Evolutionary conservation across 345 rosid genomes (phyloP).

Genomic region (Brassica juncea): DNA sequence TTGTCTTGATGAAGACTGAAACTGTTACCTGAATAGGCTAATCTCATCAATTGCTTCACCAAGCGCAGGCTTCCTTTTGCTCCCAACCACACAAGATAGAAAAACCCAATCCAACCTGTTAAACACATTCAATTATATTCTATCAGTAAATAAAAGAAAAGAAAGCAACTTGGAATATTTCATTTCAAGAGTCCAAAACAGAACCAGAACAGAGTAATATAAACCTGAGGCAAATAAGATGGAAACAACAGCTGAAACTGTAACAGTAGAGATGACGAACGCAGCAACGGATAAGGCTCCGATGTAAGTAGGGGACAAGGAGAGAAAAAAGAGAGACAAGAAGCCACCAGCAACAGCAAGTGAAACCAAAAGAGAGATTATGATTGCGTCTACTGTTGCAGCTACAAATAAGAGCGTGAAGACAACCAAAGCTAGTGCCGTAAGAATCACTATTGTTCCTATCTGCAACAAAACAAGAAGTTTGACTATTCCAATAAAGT

Average conservation of each 20-base stretch:
- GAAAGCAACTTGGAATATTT: neutral
- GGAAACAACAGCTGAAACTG: constrained; percentile 61
- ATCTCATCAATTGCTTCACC: constrained; percentile 65
- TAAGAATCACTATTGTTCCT: constrained; percentile 67
- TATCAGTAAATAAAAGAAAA: constrained; percentile 2
- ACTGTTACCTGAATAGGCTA: constrained; percentile 58
- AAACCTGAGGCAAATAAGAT: constrained; percentile 63
- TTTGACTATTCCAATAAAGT: constrained; percentile 19
- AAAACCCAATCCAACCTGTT: constrained; percentile 90
- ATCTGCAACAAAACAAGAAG: constrained; percentile 52
- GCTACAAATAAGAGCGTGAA: constrained; percentile 80
- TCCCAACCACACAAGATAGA: constrained; percentile 71
- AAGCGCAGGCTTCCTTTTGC: constrained; percentile 57
- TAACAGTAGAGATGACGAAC: constrained; percentile 66
- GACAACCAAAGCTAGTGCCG: constrained; percentile 66
- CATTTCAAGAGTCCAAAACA: constrained; percentile 20
- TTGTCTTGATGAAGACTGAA: constrained; percentile 36
- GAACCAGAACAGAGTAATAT: constrained; percentile 16
- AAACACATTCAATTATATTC: constrained; percentile 8
- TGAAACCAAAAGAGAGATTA: constrained; percentile 73
- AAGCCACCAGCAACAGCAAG: constrained; percentile 87
- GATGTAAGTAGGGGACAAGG: constrained; percentile 66
- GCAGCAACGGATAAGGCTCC: constrained; percentile 76
- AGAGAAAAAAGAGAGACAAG: constrained; percentile 75
- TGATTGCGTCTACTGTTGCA: constrained; percentile 73